Evolutionary conservation across 2,329 filamentous ascomycete genomes (phyloP).

Genomic region (Sphaerostilbella broomeana): DNA sequence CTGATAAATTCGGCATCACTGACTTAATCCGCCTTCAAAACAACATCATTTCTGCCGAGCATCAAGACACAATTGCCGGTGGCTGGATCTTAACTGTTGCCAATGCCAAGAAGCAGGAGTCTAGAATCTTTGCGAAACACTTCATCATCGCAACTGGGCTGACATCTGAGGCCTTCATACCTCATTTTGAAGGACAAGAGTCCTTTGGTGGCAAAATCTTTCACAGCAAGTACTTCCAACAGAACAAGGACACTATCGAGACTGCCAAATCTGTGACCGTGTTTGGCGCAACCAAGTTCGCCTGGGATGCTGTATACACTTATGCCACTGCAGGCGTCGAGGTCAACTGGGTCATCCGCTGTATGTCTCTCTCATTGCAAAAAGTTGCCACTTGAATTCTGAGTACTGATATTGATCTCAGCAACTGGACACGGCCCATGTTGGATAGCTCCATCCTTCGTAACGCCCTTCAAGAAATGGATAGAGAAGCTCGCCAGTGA

Average conservation of each 20-base stretch:
- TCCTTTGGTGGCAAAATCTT: constrained; percentile 41
- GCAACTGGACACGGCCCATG: constrained; percentile 50
- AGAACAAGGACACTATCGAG: constrained; percentile 34
- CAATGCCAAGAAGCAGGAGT: constrained; percentile 13
- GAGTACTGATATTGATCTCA: constrained; percentile 13
- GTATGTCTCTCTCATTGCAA: constrained; percentile 19
- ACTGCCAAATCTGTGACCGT: constrained; percentile 43
- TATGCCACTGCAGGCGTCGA: constrained; percentile 49
- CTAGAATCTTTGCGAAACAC: constrained; percentile 35
- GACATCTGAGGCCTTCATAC: constrained; percentile 42
- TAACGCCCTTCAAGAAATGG: constrained; percentile 61
- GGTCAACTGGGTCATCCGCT: constrained; percentile 55
- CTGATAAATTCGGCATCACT: constrained; percentile 35
- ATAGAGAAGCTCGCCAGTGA: constrained; percentile 59
- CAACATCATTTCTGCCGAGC: constrained; percentile 38
- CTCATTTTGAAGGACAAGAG: constrained; percentile 40
- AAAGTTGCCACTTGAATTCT: background rate
- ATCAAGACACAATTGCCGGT: constrained; percentile 28
- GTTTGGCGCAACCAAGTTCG: constrained; percentile 58
- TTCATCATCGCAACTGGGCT: constrained; percentile 51
- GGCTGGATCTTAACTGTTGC: constrained; percentile 37
- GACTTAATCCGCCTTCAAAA: constrained; percentile 34
- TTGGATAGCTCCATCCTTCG: constrained; percentile 53
- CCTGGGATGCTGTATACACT: constrained; percentile 58
- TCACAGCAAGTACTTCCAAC: constrained; percentile 41